Evolutionary conservation across 371 early-diverging fungal species (phyloP), one percentile per base, ranked within the genome.

Genomic region (Batkoa obscura): DNA sequence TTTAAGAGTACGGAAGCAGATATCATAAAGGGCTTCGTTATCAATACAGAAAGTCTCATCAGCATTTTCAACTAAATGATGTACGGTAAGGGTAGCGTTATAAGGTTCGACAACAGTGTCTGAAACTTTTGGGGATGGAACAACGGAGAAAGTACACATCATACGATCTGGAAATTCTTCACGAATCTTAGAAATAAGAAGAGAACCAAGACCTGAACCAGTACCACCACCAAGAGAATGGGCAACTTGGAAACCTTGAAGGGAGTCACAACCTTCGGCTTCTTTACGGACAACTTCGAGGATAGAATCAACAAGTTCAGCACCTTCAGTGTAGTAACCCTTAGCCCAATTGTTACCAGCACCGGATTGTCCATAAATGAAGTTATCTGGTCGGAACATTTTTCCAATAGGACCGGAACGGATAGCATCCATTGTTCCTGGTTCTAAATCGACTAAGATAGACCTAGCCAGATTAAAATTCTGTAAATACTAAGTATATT

Each of bases 321-420:
- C 94, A 56, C 94, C 94, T 72, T 94, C 94, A 46, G 94, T 94
- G 80, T 94, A 94, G 68, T 89, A 87, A 37, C 95, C 95, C 72
- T 89, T 90, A 56, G 95, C 95, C 92, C 92, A 94, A 78, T 92
- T 91, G 79, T 94, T 94, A 60, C 95, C 95, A 59, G 95, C 92
- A 63, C 92, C 92, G 51, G 80, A 80, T 63, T 83, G 72, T 42
- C 88, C 89, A 71, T 84, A 86, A 37, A 88, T 78, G 68, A 86
- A 88, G 78, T 89, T 88, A 67, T 89, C 90, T 64, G 88, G 82
- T 57, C 76, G 80, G 74, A 77, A 80, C 33, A 83, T 70, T 57
- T 73, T 62, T 31, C 81, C 81, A 56, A 66, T 72, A 30, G 72
- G 70, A 48, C 81, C 77, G 48, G 78, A 64, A 67, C 79, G 86